phyloP scores from a whole-genome alignment of 1,284 basidiomycete genomes.

The Jaminaea rosea region DNA sequence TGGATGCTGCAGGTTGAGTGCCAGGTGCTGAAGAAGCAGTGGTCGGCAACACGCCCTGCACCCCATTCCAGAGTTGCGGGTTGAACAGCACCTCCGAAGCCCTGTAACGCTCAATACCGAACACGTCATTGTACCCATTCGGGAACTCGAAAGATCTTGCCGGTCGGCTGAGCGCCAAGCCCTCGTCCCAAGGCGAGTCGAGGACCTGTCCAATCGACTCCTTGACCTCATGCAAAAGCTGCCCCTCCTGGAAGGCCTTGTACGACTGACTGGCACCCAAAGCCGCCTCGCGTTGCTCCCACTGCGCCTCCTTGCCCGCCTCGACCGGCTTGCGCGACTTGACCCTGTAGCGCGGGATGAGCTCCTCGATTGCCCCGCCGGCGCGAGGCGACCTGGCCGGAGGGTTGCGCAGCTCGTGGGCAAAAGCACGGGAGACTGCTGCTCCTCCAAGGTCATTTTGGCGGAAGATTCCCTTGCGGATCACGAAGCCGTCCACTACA shows the following conservation, averaged over 20 bases:
- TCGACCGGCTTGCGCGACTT: conserved; percentile 61
- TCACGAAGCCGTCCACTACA: conserved; percentile 93
- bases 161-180: conserved; percentile 50
- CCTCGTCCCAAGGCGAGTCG: conserved; percentile 78
- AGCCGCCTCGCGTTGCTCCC: conserved; percentile 21
- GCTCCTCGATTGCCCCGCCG: conserved; percentile 28
- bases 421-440: conserved; percentile 16
- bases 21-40: not conserved
- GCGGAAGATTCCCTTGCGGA: conserved; percentile 68
- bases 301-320: conserved; percentile 59
- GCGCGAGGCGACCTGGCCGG: conserved; percentile 7
- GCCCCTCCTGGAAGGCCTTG: conserved; percentile 69
- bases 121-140: conserved; percentile 79
- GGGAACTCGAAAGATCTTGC: conserved; percentile 76
- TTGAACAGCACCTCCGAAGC: conserved; percentile 85
- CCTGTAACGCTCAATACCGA: conserved; percentile 69
- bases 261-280: conserved; percentile 61
- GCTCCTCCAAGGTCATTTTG: conserved; percentile 36
- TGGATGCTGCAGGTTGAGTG: not conserved
- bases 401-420: conserved; percentile 28
- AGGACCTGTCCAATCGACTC: conserved; percentile 76
- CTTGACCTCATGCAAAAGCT: conserved; percentile 86
- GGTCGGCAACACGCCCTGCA: conserved; percentile 8
- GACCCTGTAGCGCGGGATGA: conserved; percentile 78
- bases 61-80: conserved; percentile 58